phyloP scores from a whole-genome alignment of 2,329 filamentous ascomycete genomes.

The Ascochyta viciae-villosae region DNA sequence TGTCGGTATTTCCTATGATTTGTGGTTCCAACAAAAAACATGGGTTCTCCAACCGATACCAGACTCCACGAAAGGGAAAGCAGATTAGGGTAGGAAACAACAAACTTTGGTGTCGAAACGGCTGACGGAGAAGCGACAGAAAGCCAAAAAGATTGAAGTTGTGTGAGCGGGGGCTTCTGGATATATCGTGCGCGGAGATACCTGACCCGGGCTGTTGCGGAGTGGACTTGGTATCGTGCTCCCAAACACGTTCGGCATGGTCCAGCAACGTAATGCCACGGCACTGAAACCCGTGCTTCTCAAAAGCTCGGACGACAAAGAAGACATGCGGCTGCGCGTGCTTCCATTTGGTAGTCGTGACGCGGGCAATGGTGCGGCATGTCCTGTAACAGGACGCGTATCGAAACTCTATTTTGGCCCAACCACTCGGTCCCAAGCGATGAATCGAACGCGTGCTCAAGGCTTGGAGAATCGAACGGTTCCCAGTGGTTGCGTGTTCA shows the following conservation, averaged over 20 bases:
- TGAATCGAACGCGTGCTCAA: slow-evolving; percentile 11
- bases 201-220: slow-evolving; percentile 4
- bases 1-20: slow-evolving; percentile 9
- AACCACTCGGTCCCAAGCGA: slow-evolving; percentile 5
- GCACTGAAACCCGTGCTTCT: slow-evolving; percentile 16
- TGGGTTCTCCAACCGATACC: slow-evolving; percentile 3
- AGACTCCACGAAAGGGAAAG: not conserved
- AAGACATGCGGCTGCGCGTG: slow-evolving; percentile 2
- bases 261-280: slow-evolving; percentile 12
- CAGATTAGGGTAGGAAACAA: not conserved
- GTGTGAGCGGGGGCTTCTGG: slow-evolving; percentile 5
- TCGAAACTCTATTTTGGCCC: slow-evolving; percentile 16
- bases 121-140: slow-evolving; percentile 3
- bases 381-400: slow-evolving; percentile 11
- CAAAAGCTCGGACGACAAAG: not conserved
- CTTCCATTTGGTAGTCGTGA: slow-evolving; percentile 1
- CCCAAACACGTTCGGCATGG: slow-evolving; percentile 13
- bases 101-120: not conserved
- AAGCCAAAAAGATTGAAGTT: not conserved
- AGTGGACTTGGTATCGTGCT: slow-evolving; percentile 1
- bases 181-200: slow-evolving; percentile 10
- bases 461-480: not conserved
- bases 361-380: slow-evolving; percentile 14
- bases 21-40: slow-evolving; percentile 19
- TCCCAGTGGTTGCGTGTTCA: slow-evolving; percentile 6